Evolutionary conservation across 2,329 filamentous ascomycete genomes (phyloP).

Genomic region (Penicillium occitanis): DNA sequence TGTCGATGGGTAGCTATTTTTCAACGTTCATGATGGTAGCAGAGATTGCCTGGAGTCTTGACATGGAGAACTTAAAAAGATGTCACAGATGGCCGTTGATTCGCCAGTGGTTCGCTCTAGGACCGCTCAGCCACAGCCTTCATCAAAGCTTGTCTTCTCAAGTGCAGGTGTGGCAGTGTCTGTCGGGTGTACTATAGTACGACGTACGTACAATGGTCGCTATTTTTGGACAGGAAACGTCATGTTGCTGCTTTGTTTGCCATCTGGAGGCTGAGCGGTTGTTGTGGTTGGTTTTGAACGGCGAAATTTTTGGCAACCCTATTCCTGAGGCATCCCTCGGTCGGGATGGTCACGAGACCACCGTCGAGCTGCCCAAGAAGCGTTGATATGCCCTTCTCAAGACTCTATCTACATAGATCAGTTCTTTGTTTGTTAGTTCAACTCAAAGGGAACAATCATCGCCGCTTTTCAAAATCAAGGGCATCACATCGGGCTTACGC

Average conservation of each 20-base stretch:
- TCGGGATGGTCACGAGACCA: not conserved
- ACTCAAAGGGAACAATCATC: not conserved
- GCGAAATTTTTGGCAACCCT: not conserved
- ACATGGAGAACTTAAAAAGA: not conserved
- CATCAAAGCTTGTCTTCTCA: not conserved
- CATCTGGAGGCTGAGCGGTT: not conserved
- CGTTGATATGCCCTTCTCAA: too few relatives aligned
- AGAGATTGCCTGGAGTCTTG: not conserved
- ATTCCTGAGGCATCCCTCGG: not conserved
- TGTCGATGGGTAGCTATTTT: not conserved
- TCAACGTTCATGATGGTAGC: not conserved
- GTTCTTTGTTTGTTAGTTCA: not conserved
- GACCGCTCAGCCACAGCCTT: not conserved
- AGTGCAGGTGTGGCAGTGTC: not conserved
- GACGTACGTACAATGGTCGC: not conserved
- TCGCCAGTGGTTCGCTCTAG: not conserved
- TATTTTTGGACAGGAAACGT: not conserved
- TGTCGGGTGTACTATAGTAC: too few relatives aligned
- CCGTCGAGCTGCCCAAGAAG: not conserved
- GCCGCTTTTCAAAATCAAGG: not conserved
- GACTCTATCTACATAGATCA: too few relatives aligned
- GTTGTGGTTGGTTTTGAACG: not conserved
- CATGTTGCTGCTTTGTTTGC: not conserved
- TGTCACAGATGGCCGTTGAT: slow-evolving; percentile 5
- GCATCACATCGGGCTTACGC: not conserved